Conservation (phyloP, 2,329 filamentous ascomycete species). For the Diaporthe citri region DNA sequence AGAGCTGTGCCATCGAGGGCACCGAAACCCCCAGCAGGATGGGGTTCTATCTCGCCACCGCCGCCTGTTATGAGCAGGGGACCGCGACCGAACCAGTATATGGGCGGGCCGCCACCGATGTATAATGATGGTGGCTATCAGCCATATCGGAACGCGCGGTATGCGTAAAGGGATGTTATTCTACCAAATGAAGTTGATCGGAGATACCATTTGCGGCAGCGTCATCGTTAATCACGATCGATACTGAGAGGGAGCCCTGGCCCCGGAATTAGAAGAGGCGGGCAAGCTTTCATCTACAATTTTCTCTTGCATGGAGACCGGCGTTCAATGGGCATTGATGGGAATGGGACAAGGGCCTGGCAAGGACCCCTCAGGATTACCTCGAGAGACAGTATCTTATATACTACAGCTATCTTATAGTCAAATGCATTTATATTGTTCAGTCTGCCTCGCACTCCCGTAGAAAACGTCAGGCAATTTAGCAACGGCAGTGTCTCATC, state of each 20-base stretch:
- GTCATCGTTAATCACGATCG: not conserved
- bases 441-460: not conserved
- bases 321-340: slow-evolving; percentile 34
- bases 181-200: not conserved
- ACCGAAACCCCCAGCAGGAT: slow-evolving; percentile 11
- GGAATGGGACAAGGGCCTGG: not conserved
- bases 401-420: slow-evolving; percentile 17
- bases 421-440: slow-evolving; percentile 21
- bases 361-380: slow-evolving; percentile 1
- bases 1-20: not conserved
- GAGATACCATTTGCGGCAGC: not conserved
- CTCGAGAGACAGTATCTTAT: slow-evolving; percentile 1
- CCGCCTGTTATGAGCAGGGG: slow-evolving; percentile 34
- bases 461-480: not conserved
- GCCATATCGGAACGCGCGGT: slow-evolving; percentile 25
- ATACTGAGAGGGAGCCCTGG: not conserved
- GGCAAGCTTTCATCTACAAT: not conserved
- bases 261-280: not conserved
- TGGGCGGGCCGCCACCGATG: slow-evolving; percentile 41
- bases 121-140: slow-evolving; percentile 33
- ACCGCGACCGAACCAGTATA: slow-evolving; percentile 3
- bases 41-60: slow-evolving; percentile 30
- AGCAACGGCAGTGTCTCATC: not conserved
- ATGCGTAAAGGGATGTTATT: slow-evolving; percentile 24
- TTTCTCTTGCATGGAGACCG: slow-evolving; percentile 26